Evolutionary conservation across 2,329 filamentous ascomycete species (phyloP), one percentile per base, ranked within the genome.

Genomic region (Colletotrichum orbiculare): DNA sequence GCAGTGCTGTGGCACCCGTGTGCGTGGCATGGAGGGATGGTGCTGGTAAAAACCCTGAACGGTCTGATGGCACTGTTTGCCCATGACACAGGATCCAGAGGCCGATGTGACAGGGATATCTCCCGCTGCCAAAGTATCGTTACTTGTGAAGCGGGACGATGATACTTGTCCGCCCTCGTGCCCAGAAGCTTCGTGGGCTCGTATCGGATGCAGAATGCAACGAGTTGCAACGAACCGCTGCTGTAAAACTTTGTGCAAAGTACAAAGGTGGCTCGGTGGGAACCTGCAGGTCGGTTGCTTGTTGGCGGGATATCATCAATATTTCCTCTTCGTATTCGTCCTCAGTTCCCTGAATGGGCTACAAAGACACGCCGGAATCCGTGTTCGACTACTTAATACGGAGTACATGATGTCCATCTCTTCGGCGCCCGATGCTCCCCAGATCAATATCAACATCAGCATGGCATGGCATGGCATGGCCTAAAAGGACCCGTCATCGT

Each of bases 1-100:
- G 25, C 25, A 37, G 11, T 6, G 17, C 53, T 33, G 43, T 56
- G n/a, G 43, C n/a, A 57, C 46, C 52, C 25, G 52, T 38, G 35
- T 65, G 62, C 62, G 62, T 65, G 62, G 62, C 46, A 52, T 53
- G 58, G 43, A 65, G 46, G 57, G 62, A 62, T 65, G 12, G 46
- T 43, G 56, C 62, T 62, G 47, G 62, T 48, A 48, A 52, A 52
- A 53, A 56, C 13, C 45, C 56, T 59, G 56, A 65, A 49, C 50
- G 17, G 17, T 50, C 38, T 17, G 46, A 48, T 45, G 35, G 13
- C 48, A 41, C 50, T 55, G 58, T 65, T 65, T 65, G 62, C 35
- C 39, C 17, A 17, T 42, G 58, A 52, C 41, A 52, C 58, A 55
- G 39, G 57, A 42, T 35, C 41, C n/a, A 9, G 41, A 17, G 25